A percentile compares a stretch with the other conserved stretches of the same genome.
These are phyloP conservation scores for Craterostigma plantagineum DNA, from an alignment of 257 asterid genomes.

Conservation along the genomic window DNA sequence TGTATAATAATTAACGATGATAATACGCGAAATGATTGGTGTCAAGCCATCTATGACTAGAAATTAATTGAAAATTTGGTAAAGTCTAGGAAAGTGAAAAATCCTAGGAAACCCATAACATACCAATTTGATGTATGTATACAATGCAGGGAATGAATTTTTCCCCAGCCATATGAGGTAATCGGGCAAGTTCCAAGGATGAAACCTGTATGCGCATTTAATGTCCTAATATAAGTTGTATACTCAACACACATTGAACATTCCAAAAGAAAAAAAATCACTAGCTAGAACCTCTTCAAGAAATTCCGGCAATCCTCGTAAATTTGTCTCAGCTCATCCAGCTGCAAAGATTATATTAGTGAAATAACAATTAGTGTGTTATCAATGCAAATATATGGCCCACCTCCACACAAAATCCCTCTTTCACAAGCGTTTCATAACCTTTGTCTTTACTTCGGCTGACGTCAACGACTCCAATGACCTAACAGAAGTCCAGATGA, in stretches of 20 bases:
- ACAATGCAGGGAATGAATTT: slow-evolving; percentile 63
- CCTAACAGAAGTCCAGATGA: slow-evolving; percentile 25
- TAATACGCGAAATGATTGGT: too few relatives aligned
- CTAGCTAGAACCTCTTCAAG: slow-evolving; percentile 61
- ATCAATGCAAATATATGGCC: slow-evolving; percentile 5
- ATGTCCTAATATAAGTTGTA: not conserved
- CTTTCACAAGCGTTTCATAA: slow-evolving; percentile 79
- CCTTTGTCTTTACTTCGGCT: slow-evolving; percentile 79
- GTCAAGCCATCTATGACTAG: too few relatives aligned
- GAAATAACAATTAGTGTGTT: not conserved
- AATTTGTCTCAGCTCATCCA: slow-evolving; percentile 96
- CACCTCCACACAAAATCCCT: slow-evolving; percentile 91
- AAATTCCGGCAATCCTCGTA: slow-evolving; percentile 89
- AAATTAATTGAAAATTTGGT: too few relatives aligned
- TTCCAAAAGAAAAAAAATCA: slow-evolving; percentile 12
- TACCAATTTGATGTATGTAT: slow-evolving; percentile 87
- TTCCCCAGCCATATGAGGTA: slow-evolving; percentile 46
- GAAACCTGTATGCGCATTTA: slow-evolving; percentile 46
- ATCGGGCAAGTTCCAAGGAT: slow-evolving; percentile 71
- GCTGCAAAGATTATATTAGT: slow-evolving; percentile 31
- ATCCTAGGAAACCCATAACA: slow-evolving; percentile 9
- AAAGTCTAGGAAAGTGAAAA: not conserved
- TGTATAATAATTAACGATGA: too few relatives aligned
- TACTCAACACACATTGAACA: slow-evolving; percentile 7
- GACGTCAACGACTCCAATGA: slow-evolving; percentile 73